Conservation (phyloP, 257 asterid species). For the Striga asiatica region DNA sequence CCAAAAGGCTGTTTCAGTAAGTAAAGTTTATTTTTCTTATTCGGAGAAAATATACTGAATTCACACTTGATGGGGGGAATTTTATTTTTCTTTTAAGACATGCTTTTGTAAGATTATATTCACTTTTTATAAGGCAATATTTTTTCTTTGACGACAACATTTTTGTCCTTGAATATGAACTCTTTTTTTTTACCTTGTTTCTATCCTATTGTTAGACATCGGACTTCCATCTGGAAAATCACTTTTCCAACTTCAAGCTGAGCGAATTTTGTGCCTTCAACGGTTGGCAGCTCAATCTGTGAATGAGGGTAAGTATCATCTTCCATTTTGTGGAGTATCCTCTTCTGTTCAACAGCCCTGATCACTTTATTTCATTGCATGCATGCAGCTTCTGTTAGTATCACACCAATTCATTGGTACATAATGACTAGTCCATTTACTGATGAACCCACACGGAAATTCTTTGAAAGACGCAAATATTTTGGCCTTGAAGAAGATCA, state of each 20-base stretch:
- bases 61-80: too few species aligned
- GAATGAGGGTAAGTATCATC: slow-evolving; percentile 51
- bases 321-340: slow-evolving; percentile 7
- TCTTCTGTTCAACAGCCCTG: slow-evolving; percentile 15
- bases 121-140: not conserved
- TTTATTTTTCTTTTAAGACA: not conserved
- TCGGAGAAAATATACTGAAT: too few species aligned
- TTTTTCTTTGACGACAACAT: not conserved
- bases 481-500: slow-evolving; percentile 95
- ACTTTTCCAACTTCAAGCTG: slow-evolving; percentile 97
- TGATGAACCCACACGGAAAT: slow-evolving; percentile 77
- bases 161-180: slow-evolving; percentile 6
- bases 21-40: too few species aligned
- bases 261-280: slow-evolving; percentile 77
- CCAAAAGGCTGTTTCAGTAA: slow-evolving; percentile 99
- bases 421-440: slow-evolving; percentile 99
- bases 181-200: slow-evolving; percentile 7
- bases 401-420: slow-evolving; percentile 75
- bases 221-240: slow-evolving; percentile 99
- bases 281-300: slow-evolving; percentile 72
- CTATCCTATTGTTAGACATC: slow-evolving; percentile 42
- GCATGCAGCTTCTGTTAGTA: slow-evolving; percentile 41
- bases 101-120: not conserved
- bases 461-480: slow-evolving; percentile 76
- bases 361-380: slow-evolving; percentile 19